These are phyloP conservation scores for Mangifera indica DNA, from an alignment of 345 rosid species.

Conservation along the genomic window DNA sequence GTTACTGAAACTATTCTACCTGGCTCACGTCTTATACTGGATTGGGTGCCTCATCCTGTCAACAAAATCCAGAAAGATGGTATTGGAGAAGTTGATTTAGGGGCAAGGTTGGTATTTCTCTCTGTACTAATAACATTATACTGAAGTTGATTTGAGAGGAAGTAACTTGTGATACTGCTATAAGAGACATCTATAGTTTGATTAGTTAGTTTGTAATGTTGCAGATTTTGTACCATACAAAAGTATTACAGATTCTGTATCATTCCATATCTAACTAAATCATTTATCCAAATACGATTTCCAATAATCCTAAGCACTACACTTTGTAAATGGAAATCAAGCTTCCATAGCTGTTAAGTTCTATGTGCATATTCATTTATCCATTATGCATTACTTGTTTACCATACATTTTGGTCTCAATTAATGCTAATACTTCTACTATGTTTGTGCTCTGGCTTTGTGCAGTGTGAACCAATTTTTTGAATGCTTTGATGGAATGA, in stretches of 20 bases:
- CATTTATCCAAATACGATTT: not conserved
- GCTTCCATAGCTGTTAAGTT: not conserved
- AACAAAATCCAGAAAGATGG: constrained; percentile 34
- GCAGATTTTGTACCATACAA: not conserved
- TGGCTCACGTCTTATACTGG: constrained; percentile 61
- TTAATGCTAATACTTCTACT: constrained; percentile 17
- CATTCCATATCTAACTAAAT: not conserved
- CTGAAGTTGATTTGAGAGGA: not conserved
- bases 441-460: constrained; percentile 8
- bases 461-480: constrained; percentile 92
- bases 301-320: not conserved
- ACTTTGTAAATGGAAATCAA: not conserved
- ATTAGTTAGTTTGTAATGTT: not conserved
- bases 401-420: not conserved
- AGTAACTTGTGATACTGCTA: not conserved
- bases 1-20: constrained; percentile 46
- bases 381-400: not conserved
- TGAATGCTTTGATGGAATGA: constrained; percentile 90
- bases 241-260: constrained; percentile 4
- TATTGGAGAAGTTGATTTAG: constrained; percentile 62
- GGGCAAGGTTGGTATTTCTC: constrained; percentile 65
- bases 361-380: not conserved
- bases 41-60: constrained; percentile 73
- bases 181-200: not conserved
- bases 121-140: constrained; percentile 2